Evolutionary conservation across 148 eudicot genomes (phyloP).

Genomic region (Amaranthus cruentus): DNA sequence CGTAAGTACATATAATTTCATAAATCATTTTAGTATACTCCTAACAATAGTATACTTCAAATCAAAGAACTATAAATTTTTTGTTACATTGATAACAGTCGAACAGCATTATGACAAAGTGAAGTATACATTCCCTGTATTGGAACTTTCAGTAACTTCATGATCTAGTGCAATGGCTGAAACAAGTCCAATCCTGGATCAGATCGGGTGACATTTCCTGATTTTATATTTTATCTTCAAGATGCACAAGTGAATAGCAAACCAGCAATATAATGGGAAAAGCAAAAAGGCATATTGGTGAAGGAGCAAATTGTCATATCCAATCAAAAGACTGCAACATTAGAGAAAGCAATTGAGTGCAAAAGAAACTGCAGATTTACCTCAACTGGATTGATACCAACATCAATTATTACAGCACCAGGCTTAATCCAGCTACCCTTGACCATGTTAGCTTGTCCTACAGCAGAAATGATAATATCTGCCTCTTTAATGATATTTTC

Average conservation of each 20-base stretch:
- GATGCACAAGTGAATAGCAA: not conserved
- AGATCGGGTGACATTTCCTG: too few species aligned
- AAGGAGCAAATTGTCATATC: not conserved
- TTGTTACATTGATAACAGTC: too few species aligned
- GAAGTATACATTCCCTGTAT: too few species aligned
- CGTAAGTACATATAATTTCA: too few species aligned
- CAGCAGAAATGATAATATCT: slow-evolving; percentile 82
- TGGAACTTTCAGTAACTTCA: too few species aligned
- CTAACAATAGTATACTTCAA: too few species aligned
- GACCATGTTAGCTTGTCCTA: slow-evolving; percentile 86
- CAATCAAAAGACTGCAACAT: slow-evolving; percentile 6
- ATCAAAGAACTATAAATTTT: too few species aligned
- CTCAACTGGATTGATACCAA: slow-evolving; percentile 91
- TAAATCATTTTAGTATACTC: too few species aligned
- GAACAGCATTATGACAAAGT: too few species aligned
- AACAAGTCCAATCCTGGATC: too few species aligned
- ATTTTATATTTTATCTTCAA: not conserved
- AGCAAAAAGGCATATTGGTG: not conserved
- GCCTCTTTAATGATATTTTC: slow-evolving; percentile 81
- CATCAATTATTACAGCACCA: slow-evolving; percentile 88
- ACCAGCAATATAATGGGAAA: not conserved
- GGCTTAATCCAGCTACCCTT: slow-evolving; percentile 92
- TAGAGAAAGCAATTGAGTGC: not conserved
- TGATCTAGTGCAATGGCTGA: too few species aligned
- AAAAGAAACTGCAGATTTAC: slow-evolving; percentile 30